Percentiles rank a stretch among this genome's conserved stretches.
These are phyloP conservation scores for Hypericum perforatum DNA, from an alignment of 345 rosid genomes.

Conservation along the genomic window DNA sequence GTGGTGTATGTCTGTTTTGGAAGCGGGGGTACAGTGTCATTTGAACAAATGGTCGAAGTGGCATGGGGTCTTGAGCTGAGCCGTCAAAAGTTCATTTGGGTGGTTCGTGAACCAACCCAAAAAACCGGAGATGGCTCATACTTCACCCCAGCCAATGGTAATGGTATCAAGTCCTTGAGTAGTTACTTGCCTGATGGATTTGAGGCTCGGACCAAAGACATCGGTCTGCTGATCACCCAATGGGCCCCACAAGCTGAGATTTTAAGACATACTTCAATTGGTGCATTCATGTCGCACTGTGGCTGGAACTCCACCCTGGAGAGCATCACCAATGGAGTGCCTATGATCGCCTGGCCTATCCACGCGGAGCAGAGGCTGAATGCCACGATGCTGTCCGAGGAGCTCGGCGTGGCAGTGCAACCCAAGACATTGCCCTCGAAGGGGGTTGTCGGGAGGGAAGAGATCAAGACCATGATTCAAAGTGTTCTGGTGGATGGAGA, in stretches of 20 bases:
- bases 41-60: background rate
- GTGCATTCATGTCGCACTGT: background rate
- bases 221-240: background rate
- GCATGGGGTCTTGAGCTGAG: background rate
- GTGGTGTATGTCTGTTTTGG: background rate
- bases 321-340: background rate
- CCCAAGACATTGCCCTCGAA: background rate
- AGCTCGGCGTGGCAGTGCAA: background rate
- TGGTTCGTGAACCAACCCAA: background rate
- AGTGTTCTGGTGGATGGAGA: background rate
- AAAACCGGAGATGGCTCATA: background rate
- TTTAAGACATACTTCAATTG: background rate
- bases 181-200: background rate
- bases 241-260: background rate
- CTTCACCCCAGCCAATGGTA: background rate
- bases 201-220: background rate
- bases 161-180: background rate
- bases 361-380: conserved; percentile 2
- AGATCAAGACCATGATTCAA: background rate
- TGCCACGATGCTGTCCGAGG: background rate
- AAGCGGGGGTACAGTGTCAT: background rate
- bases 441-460: conserved; percentile 1
- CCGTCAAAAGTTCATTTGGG: background rate
- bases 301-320: conserved; percentile 2
- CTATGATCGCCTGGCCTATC: background rate